A percentile compares a stretch with the other conserved stretches of the same genome.
Evolutionary conservation across 2,329 filamentous ascomycete genomes (phyloP).

Genomic region (Botrytis aclada): DNA sequence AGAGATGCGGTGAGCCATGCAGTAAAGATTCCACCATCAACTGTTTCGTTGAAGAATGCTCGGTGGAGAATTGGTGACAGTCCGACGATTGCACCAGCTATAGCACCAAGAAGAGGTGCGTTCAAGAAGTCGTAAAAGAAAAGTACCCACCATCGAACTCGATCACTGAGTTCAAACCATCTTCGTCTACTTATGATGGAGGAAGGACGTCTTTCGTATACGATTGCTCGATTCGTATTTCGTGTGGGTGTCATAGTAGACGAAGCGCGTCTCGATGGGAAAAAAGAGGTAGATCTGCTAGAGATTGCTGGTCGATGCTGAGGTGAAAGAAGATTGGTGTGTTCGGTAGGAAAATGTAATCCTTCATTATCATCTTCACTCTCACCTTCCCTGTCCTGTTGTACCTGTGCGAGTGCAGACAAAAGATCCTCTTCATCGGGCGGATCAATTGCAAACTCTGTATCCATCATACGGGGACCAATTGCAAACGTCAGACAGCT

Average conservation of each 20-base stretch:
- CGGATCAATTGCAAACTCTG: conserved; percentile 40
- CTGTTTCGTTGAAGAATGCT: conserved; percentile 57
- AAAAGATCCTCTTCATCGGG: conserved; percentile 28
- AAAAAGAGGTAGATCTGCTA: conserved; percentile 32
- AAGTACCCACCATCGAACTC: conserved; percentile 38
- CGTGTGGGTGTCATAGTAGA: conserved; percentile 17
- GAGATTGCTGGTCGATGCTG: conserved; percentile 17
- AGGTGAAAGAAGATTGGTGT: conserved; percentile 49
- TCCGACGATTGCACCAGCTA: conserved; percentile 57
- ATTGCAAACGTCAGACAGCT: conserved; percentile 63
- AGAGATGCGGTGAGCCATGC: conserved; percentile 63
- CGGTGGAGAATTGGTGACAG: conserved; percentile 56
- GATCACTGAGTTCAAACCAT: conserved; percentile 36
- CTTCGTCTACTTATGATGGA: conserved; percentile 27
- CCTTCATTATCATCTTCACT: conserved; percentile 27
- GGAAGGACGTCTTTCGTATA: conserved; percentile 33
- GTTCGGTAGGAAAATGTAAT: conserved; percentile 36
- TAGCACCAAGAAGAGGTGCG: conserved; percentile 58
- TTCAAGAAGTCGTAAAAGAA: conserved; percentile 54
- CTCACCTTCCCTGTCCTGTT: conserved; percentile 23
- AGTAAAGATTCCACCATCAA: conserved; percentile 61
- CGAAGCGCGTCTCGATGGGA: conserved; percentile 31
- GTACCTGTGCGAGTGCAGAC: conserved; percentile 25
- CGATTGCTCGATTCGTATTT: conserved; percentile 5
- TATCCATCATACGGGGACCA: conserved; percentile 56